Evolutionary conservation across 2,329 filamentous ascomycete species (phyloP), one percentile per base, ranked within the genome.

Genomic region (Septoria petroselini): DNA sequence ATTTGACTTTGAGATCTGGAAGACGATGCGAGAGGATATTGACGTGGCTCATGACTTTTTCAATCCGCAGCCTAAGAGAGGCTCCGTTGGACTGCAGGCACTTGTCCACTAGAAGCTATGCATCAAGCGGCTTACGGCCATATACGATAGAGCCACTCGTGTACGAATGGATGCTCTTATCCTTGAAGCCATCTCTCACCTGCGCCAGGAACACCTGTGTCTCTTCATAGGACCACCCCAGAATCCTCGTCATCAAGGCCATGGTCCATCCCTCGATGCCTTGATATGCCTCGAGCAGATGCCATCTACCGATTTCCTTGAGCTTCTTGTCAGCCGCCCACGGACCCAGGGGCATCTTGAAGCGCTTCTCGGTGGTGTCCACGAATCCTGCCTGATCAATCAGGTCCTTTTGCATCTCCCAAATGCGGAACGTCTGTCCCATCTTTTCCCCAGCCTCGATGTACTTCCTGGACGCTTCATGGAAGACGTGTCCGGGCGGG

Each of bases 121-220:
- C 21, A 25, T 35, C 11, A 7, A 44, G 14, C 7, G 41, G 41
- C 8, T 34, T 23, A 9, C 41, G 29, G 8, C 41, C 41, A 19
- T 44, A 37, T 4, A 44, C 30, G 21, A 23, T 44, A 18, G 27
- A 33, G 11, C 27, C 40, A 19, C 27, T 19, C 15, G 19, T 37
- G 18, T 42, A 43, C 31, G 31, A 30, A 23, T 42, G 47, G 9
- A 43, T 48, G 12, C 34, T 48, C 23, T 17, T 31, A 14, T 38
- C 37, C 15, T 31, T 29, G 18, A 38, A 27, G 11, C 40, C 60
- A 39, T 67, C 69, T 39, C 70, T 56, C 4, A 72, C 63, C 33
- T 68, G 62, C 2, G 71, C 69, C 11, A 73, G 60, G 40, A 70
- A 71, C 12, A 71, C 70, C 44, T 71, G 67, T 7, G 72, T 68